Evolutionary conservation across 768 basidiomycete genomes (phyloP).

Genomic region (Leucogyrophana mollusca): DNA sequence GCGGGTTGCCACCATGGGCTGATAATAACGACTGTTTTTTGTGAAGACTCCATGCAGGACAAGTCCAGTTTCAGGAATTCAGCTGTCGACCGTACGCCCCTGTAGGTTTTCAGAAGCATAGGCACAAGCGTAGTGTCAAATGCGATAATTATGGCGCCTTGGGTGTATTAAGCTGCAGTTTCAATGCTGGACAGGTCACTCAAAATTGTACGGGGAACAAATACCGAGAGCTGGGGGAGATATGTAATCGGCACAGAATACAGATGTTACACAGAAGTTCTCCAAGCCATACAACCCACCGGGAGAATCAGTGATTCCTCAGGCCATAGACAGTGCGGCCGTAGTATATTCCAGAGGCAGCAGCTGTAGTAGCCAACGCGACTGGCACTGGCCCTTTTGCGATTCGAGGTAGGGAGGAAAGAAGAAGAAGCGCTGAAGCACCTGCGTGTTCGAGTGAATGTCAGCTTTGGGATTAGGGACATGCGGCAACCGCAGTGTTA

Average conservation of each 20-base stretch:
- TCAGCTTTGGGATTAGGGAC: no score
- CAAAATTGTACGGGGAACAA: no score
- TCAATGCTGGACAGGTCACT: no score
- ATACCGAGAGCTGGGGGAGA: no score
- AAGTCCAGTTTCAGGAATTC: constrained; percentile 81
- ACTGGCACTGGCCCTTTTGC: constrained; percentile 74
- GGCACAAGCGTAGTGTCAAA: no score
- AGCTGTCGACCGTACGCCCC: constrained; percentile 46
- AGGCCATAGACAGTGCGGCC: constrained; percentile 51
- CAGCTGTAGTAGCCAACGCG: constrained; percentile 59
- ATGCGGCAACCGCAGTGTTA: no score
- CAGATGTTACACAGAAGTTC: no score
- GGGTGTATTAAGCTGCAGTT: no score
- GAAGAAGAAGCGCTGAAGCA: constrained; percentile 70
- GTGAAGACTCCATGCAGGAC: constrained; percentile 82
- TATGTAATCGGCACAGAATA: no score
- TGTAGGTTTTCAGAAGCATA: neutral
- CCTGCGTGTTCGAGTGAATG: no score
- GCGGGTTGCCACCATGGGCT: neutral
- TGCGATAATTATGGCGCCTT: no score
- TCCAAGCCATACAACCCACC: no score
- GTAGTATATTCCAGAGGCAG: constrained; percentile 65
- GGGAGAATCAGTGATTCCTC: constrained; percentile 14
- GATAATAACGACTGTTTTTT: neutral
- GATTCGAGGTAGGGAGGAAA: constrained; percentile 73